Evolutionary conservation across 1,284 basidiomycete genomes (phyloP).

Genomic region (Leccinum subspadiceum): DNA sequence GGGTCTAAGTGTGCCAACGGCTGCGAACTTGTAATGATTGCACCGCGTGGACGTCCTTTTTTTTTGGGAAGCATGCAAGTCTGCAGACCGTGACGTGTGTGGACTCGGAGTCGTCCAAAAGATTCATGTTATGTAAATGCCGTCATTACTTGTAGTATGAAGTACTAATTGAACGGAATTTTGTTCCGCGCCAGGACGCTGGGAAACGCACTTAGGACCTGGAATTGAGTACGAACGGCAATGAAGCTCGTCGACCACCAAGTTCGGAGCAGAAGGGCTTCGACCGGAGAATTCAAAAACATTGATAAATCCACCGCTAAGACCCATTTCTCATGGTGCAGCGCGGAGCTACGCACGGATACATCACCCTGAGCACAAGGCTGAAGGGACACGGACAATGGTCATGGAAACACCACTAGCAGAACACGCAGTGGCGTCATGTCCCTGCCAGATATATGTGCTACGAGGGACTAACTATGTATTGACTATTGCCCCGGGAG

Average conservation of each 20-base stretch:
- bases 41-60: background rate
- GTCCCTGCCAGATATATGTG: slow-evolving; percentile 6
- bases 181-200: slow-evolving; percentile 5
- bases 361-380: slow-evolving; percentile 23
- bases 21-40: slow-evolving; percentile 15
- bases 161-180: slow-evolving; percentile 7
- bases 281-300: background rate
- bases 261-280: background rate
- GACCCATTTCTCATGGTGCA: slow-evolving; percentile 20
- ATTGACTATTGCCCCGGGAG: slow-evolving; percentile 15
- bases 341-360: slow-evolving; percentile 18
- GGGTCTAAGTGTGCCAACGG: slow-evolving; percentile 20
- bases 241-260: background rate
- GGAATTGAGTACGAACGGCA: slow-evolving; percentile 3
- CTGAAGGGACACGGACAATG: slow-evolving; percentile 1
- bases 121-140: slow-evolving; percentile 17
- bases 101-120: background rate
- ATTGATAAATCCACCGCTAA: background rate
- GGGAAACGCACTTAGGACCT: background rate
- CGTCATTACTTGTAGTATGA: slow-evolving; percentile 10
- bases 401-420: slow-evolving; percentile 4
- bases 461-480: background rate
- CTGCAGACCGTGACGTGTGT: background rate
- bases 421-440: slow-evolving; percentile 30
- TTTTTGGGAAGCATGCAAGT: background rate